These are phyloP conservation scores for Setomelanomma holmii DNA, from an alignment of 2,329 filamentous ascomycete species.

Conservation along the genomic window DNA sequence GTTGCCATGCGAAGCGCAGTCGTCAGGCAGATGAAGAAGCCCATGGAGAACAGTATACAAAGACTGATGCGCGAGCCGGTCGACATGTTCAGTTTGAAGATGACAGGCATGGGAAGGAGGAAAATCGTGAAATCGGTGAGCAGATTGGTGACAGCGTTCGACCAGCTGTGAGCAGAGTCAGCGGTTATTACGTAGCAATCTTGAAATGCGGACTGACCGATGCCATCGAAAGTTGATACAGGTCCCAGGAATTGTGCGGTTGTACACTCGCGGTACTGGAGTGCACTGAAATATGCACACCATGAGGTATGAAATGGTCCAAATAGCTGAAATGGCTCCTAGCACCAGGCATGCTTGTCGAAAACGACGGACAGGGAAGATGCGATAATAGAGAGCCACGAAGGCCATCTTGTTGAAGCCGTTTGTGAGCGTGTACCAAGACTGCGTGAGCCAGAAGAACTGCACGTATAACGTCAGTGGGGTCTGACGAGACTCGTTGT, in stretches of 20 bases:
- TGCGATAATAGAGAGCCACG: slow-evolving; percentile 31
- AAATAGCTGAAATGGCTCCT: slow-evolving; percentile 20
- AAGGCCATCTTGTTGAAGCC: slow-evolving; percentile 37
- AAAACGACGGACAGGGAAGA: slow-evolving; percentile 28
- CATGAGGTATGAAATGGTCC: slow-evolving; percentile 25
- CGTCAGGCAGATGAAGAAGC: slow-evolving; percentile 36
- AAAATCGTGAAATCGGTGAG: slow-evolving; percentile 30
- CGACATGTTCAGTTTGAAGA: slow-evolving; percentile 30
- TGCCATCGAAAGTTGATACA: slow-evolving; percentile 31
- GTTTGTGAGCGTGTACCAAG: slow-evolving; percentile 33
- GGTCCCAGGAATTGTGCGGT: slow-evolving; percentile 21
- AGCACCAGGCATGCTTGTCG: slow-evolving; percentile 20
- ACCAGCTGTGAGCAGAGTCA: slow-evolving; percentile 17
- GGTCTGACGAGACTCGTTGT: not conserved
- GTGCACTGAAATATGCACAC: slow-evolving; percentile 32
- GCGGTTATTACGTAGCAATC: not conserved
- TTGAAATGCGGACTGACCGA: slow-evolving; percentile 15
- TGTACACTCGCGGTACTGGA: slow-evolving; percentile 20
- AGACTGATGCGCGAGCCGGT: slow-evolving; percentile 24
- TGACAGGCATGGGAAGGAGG: slow-evolving; percentile 29
- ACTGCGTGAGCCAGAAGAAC: slow-evolving; percentile 32
- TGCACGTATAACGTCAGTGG: slow-evolving; percentile 4
- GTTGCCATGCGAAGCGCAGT: slow-evolving; percentile 36
- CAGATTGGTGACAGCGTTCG: slow-evolving; percentile 27
- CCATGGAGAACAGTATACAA: slow-evolving; percentile 31